Evolutionary conservation across 352 stramenopile genomes (phyloP).

Genomic region (Albugo candida): DNA sequence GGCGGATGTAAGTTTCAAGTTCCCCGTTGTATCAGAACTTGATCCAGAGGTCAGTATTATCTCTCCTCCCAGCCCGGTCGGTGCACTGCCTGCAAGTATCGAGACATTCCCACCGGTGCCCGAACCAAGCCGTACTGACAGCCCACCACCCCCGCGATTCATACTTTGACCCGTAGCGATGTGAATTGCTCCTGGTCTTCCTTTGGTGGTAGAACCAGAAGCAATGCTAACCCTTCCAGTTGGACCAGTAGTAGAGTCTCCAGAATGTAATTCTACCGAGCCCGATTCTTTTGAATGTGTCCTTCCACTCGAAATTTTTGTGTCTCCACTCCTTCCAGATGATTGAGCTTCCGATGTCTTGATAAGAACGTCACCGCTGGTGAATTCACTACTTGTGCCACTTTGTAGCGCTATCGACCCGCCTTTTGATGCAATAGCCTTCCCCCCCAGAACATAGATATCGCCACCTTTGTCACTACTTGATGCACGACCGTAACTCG

Average conservation of each 20-base stretch:
- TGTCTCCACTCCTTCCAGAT: constrained; percentile 17
- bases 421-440: constrained; percentile 19
- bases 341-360: constrained; percentile 13
- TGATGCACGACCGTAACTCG: constrained; percentile 21
- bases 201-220: constrained; percentile 7
- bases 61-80: neutral
- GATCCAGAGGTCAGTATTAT: neutral
- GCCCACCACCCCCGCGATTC: neutral
- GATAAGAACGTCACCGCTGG: constrained; percentile 23
- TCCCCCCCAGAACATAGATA: constrained; percentile 19
- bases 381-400: constrained; percentile 20
- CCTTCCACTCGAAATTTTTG: neutral
- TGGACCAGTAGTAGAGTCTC: constrained; percentile 10
- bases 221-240: constrained; percentile 14
- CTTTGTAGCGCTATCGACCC: constrained; percentile 23
- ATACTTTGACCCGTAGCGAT: neutral
- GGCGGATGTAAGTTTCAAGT: too few relatives aligned
- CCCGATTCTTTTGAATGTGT: neutral
- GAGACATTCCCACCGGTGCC: neutral
- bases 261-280: constrained; percentile 11
- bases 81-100: neutral
- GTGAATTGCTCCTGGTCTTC: neutral
- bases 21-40: neutral
- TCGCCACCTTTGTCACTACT: constrained; percentile 19
- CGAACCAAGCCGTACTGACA: too few relatives aligned